Conservation (phyloP, 352 stramenopile genomes). For the Elongisporangium anandrum region DNA sequence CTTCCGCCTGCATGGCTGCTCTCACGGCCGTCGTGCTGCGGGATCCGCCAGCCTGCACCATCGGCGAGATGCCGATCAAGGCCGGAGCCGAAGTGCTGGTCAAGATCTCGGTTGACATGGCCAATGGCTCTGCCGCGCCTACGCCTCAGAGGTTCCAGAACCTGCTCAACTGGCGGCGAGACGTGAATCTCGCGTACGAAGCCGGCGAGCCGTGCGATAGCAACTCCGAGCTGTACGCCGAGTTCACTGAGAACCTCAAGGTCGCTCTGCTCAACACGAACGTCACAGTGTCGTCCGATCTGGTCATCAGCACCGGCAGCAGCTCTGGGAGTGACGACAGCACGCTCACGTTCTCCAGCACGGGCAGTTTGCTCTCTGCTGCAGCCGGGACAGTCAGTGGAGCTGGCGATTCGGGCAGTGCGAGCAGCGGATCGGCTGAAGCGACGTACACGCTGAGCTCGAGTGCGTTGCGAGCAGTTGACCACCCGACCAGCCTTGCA, state of each 20-base stretch:
- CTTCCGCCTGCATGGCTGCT: constrained; percentile 32
- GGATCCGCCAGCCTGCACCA: constrained; percentile 39
- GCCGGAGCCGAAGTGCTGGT: constrained; percentile 48
- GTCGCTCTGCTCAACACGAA: constrained; percentile 20
- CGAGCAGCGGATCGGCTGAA: neutral
- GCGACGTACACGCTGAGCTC: neutral
- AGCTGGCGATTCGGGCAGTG: neutral
- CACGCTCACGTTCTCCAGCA: neutral
- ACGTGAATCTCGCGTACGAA: constrained; percentile 42
- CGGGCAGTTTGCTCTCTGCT: neutral
- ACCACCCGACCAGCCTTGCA: neutral
- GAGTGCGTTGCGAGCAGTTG: neutral
- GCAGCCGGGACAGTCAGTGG: neutral
- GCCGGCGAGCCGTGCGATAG: constrained; percentile 36
- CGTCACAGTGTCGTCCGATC: constrained; percentile 3
- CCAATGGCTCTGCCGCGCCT: constrained; percentile 16
- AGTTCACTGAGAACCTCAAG: constrained; percentile 39
- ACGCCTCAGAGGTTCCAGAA: constrained; percentile 34
- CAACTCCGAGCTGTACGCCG: constrained; percentile 34
- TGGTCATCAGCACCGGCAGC: neutral
- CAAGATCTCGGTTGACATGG: constrained; percentile 42
- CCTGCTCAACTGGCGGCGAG: constrained; percentile 39
- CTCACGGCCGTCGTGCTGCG: constrained; percentile 45
- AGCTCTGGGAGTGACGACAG: neutral
- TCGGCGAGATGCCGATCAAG: constrained; percentile 48